Conservation (phyloP, 768 basidiomycete genomes). For the Cantharellus anzutake region DNA sequence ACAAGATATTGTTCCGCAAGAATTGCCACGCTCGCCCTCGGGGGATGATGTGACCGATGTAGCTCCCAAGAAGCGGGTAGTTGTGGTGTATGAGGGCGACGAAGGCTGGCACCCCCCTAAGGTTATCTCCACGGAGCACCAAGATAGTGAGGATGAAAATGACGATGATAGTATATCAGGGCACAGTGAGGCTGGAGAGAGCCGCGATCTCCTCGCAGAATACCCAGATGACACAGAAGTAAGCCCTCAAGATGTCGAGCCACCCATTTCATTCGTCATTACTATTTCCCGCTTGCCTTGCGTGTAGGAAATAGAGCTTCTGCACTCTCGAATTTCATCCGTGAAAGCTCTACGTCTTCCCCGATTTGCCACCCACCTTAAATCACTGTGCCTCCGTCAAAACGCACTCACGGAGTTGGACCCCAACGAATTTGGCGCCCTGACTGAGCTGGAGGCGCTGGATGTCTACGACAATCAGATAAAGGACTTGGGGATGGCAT, state of each 20-base stretch:
- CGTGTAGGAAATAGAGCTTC: slow-evolving; percentile 64
- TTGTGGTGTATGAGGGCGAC: slow-evolving; percentile 15
- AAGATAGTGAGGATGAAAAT: slow-evolving; percentile 7
- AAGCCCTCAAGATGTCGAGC: slow-evolving; percentile 11
- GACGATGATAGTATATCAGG: slow-evolving; percentile 11
- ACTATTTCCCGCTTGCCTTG: slow-evolving; percentile 5
- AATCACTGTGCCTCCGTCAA: slow-evolving; percentile 66
- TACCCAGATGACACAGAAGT: slow-evolving; percentile 79
- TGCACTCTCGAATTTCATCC: slow-evolving; percentile 59
- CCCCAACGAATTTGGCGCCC: slow-evolving; percentile 43
- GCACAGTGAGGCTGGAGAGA: not conserved
- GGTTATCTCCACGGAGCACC: slow-evolving; percentile 3
- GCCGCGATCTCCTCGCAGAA: slow-evolving; percentile 45
- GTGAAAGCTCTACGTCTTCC: slow-evolving; percentile 30
- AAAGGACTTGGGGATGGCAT: slow-evolving; percentile 45
- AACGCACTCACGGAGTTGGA: slow-evolving; percentile 62
- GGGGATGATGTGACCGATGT: slow-evolving; percentile 4
- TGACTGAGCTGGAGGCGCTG: slow-evolving; percentile 64
- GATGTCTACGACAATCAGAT: slow-evolving; percentile 95
- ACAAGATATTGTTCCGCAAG: not conserved
- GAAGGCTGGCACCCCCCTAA: slow-evolving; percentile 7
- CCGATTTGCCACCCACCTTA: slow-evolving; percentile 51
- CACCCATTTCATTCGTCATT: slow-evolving; percentile 1
- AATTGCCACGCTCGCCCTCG: slow-evolving; percentile 9
- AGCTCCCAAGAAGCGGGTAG: slow-evolving; percentile 10